These are phyloP conservation scores for Vigna angularis DNA, from an alignment of 306 rosid species.

Conservation along the genomic window DNA sequence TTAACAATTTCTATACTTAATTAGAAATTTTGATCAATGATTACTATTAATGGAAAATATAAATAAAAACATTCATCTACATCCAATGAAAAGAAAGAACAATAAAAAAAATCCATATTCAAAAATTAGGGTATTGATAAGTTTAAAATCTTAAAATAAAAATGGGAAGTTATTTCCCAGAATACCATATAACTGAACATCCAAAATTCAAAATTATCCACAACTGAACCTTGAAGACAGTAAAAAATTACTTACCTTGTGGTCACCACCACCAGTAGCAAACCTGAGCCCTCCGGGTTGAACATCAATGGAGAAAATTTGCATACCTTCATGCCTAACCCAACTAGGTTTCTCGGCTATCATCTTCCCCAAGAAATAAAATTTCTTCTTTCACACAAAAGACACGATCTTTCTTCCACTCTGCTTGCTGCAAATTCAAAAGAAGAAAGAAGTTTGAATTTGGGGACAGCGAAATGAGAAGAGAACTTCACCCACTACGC, in stretches of 20 bases:
- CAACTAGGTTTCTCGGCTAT: constrained; percentile 95
- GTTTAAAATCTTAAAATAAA: background rate
- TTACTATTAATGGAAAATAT: background rate
- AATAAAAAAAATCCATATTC: background rate
- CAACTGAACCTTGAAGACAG: constrained; percentile 25
- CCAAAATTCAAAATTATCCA: constrained; percentile 30
- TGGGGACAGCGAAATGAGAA: constrained; percentile 30
- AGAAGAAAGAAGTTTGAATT: background rate
- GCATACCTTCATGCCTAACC: constrained; percentile 98
- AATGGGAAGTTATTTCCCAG: background rate
- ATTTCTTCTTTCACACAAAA: constrained; percentile 38
- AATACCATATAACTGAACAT: background rate
- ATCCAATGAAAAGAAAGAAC: background rate
- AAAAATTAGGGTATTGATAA: background rate
- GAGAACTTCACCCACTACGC: constrained; percentile 32
- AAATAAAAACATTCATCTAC: background rate
- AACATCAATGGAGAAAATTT: constrained; percentile 96
- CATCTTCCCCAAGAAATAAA: constrained; percentile 52
- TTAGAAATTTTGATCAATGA: background rate
- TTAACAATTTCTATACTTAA: background rate
- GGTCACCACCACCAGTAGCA: constrained; percentile 99
- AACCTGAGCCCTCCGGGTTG: constrained; percentile 94
- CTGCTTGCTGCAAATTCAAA: constrained; percentile 39
- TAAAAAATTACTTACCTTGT: constrained; percentile 64
- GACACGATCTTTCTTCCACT: constrained; percentile 16